These are phyloP conservation scores for Microstegium vimineum DNA, from an alignment of 176 grass and related monocot species.

Conservation along the genomic window DNA sequence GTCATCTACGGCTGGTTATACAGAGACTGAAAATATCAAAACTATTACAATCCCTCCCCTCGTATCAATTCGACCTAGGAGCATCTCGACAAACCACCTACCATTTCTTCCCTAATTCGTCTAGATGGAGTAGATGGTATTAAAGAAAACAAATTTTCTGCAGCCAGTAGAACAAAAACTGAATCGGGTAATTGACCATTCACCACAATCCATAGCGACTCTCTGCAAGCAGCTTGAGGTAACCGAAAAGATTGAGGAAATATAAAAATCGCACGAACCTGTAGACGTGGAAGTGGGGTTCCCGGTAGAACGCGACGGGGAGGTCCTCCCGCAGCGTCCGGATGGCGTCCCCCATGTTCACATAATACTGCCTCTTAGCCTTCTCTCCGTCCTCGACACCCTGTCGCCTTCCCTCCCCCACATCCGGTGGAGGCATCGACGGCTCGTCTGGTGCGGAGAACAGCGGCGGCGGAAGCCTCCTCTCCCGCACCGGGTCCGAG, in stretches of 20 bases:
- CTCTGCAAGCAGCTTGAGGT: background rate
- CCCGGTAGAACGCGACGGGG: conserved; percentile 58
- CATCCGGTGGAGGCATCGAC: conserved; percentile 4
- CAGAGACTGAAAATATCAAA: background rate
- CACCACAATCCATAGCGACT: background rate
- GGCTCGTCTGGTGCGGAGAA: conserved; percentile 37
- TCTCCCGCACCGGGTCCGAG: conserved; percentile 58
- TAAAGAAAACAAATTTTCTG: background rate
- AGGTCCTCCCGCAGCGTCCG: conserved; percentile 80
- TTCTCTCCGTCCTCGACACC: conserved; percentile 22
- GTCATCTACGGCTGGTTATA: background rate
- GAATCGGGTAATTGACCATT: background rate
- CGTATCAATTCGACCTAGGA: background rate
- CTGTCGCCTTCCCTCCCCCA: background rate
- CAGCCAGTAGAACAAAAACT: background rate
- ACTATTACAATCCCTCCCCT: background rate
- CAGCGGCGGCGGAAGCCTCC: conserved; percentile 32
- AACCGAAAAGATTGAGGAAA: background rate
- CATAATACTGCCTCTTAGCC: conserved; percentile 64
- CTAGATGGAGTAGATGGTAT: background rate
- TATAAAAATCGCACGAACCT: conserved; percentile 35
- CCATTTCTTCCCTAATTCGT: background rate
- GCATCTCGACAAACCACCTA: background rate
- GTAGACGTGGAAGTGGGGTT: conserved; percentile 82
- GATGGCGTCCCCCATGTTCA: conserved; percentile 87